These are phyloP conservation scores for Termitomyces sp. DNA, from an alignment of 768 basidiomycete genomes.

Conservation along the genomic window DNA sequence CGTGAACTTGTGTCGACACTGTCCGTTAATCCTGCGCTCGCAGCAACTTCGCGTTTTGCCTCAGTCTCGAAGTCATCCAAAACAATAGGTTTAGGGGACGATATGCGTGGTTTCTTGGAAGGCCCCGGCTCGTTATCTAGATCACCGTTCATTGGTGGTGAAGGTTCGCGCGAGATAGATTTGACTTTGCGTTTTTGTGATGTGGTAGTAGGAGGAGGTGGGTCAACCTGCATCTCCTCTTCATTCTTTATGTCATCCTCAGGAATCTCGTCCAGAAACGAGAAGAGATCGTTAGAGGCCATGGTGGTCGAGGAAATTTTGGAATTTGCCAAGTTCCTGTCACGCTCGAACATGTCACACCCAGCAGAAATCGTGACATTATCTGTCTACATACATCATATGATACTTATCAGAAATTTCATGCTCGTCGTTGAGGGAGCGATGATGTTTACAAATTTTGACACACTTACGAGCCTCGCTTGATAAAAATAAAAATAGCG, in stretches of 20 bases:
- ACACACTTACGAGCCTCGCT: too few species aligned
- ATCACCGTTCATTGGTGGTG: slow-evolving; percentile 14
- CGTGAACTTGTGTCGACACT: slow-evolving; percentile 60
- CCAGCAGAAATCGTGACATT: background rate
- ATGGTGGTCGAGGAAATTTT: slow-evolving; percentile 21
- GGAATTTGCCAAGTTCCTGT: background rate
- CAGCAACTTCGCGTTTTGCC: slow-evolving; percentile 86
- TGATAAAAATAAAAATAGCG: too few species aligned
- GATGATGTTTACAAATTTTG: too few species aligned
- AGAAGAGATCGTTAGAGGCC: slow-evolving; percentile 57
- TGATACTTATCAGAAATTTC: too few species aligned
- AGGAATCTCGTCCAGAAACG: slow-evolving; percentile 51
- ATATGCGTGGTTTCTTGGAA: slow-evolving; percentile 57
- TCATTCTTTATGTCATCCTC: slow-evolving; percentile 31
- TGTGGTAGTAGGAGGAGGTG: slow-evolving; percentile 7
- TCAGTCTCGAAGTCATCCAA: slow-evolving; percentile 95
- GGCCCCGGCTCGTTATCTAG: slow-evolving; percentile 31
- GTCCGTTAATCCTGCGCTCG: slow-evolving; percentile 82
- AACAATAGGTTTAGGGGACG: slow-evolving; percentile 66
- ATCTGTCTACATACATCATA: too few species aligned
- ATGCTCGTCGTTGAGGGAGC: too few species aligned
- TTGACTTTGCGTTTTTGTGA: slow-evolving; percentile 42
- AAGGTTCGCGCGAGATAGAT: slow-evolving; percentile 15
- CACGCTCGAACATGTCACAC: background rate
- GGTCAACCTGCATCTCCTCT: slow-evolving; percentile 24